Base-by-base conservation (phyloP, 768 basidiomycete genomes). In the Xerocomellus chrysenteron region DNA sequence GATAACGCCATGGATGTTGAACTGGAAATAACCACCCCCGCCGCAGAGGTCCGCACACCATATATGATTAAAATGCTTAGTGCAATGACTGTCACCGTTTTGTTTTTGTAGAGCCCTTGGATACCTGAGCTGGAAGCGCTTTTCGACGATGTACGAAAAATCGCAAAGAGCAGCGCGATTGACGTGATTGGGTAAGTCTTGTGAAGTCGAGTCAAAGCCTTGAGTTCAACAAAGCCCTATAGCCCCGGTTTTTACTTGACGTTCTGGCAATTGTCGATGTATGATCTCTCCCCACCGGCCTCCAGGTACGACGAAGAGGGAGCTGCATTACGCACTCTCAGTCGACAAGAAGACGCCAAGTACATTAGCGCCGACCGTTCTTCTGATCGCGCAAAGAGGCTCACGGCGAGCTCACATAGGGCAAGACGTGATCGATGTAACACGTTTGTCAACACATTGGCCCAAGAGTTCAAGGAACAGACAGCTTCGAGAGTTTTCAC, bases 181-280 rank as follows among this genome's bases (percentile, higher is more conserved):
- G 82, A 87, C 36, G 73, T 86, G 40, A 84, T 95, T 62, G 88
- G 90, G 88, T 94, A 71, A 52, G 88, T 70, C 21, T 47, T 54
- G 32, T 47, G 50, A 39, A 40, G 28, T 58, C 30, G 9, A 57
- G 47, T 19, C 50, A 50, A 32, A 16, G 24, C 49, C 37, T 50
- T 54, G 52, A 19, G 24, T 47, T 60, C 52, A 50, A 56, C 40
- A 37, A 16, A n/a, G 24, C 13, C 52, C 43, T 28, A 61, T 49
- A 97, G 96, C 4, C 87, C 94, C 30, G 90, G 86, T 3, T 98
- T 99, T 75, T 98, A 94, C 66, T 74, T 92, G 45, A 94, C 95
- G 3, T 99, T 98, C 75, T 99, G 97, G 97, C 95, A 98, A 70
- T 73, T 98, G 50, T 89, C 92, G 1, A 88, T 90, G 35, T 92